These are phyloP conservation scores for Fusarium staphyleae DNA, from an alignment of 2,329 filamentous ascomycete species.

Conservation along the genomic window DNA sequence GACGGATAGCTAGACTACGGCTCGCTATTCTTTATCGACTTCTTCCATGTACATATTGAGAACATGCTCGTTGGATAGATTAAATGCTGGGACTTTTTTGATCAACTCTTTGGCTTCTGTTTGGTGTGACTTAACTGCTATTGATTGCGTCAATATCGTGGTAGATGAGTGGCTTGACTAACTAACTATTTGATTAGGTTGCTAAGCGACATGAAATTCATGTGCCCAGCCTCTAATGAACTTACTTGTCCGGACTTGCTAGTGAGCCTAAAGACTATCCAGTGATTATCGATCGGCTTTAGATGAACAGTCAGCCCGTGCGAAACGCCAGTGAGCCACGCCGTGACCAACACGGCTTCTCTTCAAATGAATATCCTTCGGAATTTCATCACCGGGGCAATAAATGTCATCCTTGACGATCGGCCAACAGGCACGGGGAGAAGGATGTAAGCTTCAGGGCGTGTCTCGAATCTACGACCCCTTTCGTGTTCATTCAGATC, in stretches of 20 bases:
- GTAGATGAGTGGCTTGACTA: slow-evolving; percentile 9
- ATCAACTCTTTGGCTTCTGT: background rate
- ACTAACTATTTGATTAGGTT: slow-evolving; percentile 24
- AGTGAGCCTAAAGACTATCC: background rate
- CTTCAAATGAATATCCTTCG: slow-evolving; percentile 22
- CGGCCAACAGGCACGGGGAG: background rate
- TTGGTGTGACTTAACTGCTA: slow-evolving; percentile 4
- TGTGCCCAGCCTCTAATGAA: slow-evolving; percentile 1
- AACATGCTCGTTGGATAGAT: slow-evolving; percentile 28
- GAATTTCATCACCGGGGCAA: too few species aligned
- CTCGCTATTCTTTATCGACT: slow-evolving; percentile 32
- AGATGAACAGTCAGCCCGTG: slow-evolving; percentile 14
- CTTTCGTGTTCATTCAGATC: background rate
- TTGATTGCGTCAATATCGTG: background rate
- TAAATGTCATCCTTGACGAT: background rate
- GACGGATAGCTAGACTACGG: slow-evolving; percentile 27
- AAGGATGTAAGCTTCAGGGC: background rate
- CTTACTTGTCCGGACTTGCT: background rate
- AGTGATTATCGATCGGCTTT: slow-evolving; percentile 6
- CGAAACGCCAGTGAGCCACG: slow-evolving; percentile 13
- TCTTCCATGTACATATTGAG: slow-evolving; percentile 34
- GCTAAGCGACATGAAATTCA: slow-evolving; percentile 10
- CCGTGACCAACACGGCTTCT: background rate
- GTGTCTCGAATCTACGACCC: slow-evolving; percentile 1
- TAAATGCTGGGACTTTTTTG: slow-evolving; percentile 19